phyloP scores from a whole-genome alignment of 805 yeast genomes.

The Pichia phayaonensis region DNA sequence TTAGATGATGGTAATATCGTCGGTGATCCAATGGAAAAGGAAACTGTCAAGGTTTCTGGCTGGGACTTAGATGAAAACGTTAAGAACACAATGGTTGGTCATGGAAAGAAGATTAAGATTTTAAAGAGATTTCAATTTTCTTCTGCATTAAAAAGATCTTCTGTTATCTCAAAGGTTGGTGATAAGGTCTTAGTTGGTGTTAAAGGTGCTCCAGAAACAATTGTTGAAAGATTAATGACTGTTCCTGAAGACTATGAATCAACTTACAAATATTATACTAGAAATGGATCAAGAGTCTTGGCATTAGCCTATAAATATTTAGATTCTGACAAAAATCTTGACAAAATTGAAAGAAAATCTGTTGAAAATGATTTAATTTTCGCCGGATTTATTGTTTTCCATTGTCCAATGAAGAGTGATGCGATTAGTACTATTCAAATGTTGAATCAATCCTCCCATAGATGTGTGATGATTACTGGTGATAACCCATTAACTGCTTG shows the following conservation, averaged over 20 bases:
- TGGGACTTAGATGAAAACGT: slow-evolving; percentile 66
- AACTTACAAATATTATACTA: slow-evolving; percentile 80
- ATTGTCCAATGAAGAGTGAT: slow-evolving; percentile 91
- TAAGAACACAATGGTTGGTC: slow-evolving; percentile 56
- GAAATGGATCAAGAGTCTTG: slow-evolving; percentile 92
- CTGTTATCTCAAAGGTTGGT: slow-evolving; percentile 63
- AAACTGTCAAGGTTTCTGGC: slow-evolving; percentile 77
- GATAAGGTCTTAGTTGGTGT: slow-evolving; percentile 64
- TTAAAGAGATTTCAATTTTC: slow-evolving; percentile 95
- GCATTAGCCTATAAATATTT: slow-evolving; percentile 85
- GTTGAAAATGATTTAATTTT: slow-evolving; percentile 70
- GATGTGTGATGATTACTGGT: slow-evolving; percentile 97
- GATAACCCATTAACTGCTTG: slow-evolving; percentile 98
- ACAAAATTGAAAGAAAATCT: slow-evolving; percentile 60
- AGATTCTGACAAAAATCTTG: slow-evolving; percentile 39
- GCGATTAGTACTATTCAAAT: slow-evolving; percentile 84
- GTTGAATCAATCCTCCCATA: slow-evolving; percentile 92
- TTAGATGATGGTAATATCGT: slow-evolving; percentile 96
- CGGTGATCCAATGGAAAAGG: slow-evolving; percentile 99
- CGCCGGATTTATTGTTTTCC: slow-evolving; percentile 94
- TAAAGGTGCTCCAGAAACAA: slow-evolving; percentile 98
- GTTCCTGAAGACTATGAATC: slow-evolving; percentile 80
- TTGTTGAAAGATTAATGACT: slow-evolving; percentile 61
- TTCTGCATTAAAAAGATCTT: slow-evolving; percentile 89
- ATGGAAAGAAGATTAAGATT: slow-evolving; percentile 47